A percentile compares a stretch with the other conserved stretches of the same genome.
These are phyloP conservation scores for Xylariaceae sp. DNA, from an alignment of 2,329 filamentous ascomycete genomes.

Conservation along the genomic window DNA sequence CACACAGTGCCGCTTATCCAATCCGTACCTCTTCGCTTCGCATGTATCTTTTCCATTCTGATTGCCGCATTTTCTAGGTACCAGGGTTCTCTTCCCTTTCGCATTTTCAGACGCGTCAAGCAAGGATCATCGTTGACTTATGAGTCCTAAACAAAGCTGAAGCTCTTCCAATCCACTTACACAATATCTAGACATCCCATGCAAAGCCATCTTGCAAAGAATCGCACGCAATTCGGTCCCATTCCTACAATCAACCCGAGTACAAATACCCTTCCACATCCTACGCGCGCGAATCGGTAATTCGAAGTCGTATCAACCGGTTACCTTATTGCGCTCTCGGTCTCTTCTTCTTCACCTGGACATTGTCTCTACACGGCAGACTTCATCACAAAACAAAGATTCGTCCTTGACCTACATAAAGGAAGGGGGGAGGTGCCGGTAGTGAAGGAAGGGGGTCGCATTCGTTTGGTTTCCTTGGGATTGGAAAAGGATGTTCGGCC, in stretches of 20 bases:
- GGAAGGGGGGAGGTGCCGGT: constrained; percentile 5
- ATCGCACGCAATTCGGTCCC: background rate
- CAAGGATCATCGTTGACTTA: background rate
- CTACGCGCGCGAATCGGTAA: background rate
- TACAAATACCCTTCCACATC: background rate
- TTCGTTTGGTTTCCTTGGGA: background rate
- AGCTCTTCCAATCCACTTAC: background rate
- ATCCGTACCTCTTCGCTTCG: background rate
- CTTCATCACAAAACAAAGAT: background rate
- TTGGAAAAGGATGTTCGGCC: constrained; percentile 9
- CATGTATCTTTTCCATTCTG: background rate
- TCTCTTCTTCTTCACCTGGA: background rate
- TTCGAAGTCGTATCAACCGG: background rate
- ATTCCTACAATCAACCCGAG: background rate
- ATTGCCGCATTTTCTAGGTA: background rate
- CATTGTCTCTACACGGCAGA: background rate
- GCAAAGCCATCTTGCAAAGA: too few relatives aligned
- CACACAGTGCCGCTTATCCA: background rate
- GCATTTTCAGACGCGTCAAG: constrained; percentile 1
- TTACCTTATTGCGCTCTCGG: background rate
- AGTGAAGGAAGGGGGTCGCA: background rate
- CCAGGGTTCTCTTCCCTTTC: background rate
- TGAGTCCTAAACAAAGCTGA: background rate
- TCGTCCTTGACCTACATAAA: background rate
- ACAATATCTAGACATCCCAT: too few relatives aligned